Percentiles rank a stretch among this genome's conserved stretches.
These are phyloP conservation scores for Vaccinium corymbosum DNA, from an alignment of 148 eudicot genomes.

Conservation along the genomic window DNA sequence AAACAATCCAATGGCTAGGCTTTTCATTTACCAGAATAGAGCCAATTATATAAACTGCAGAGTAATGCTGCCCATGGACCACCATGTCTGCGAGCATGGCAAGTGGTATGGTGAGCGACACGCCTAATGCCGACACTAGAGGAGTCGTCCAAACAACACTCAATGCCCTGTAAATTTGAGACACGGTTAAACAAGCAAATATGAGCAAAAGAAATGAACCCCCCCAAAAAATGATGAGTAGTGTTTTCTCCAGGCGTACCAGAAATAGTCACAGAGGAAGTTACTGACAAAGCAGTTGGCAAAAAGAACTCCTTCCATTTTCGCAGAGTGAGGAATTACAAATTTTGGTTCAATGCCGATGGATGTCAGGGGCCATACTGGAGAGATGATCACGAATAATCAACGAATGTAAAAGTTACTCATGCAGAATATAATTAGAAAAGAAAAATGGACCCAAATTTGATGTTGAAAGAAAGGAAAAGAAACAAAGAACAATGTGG, in stretches of 20 bases:
- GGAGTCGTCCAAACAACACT: slow-evolving; percentile 97
- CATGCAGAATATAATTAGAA: background rate
- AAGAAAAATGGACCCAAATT: background rate
- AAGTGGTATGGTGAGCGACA: slow-evolving; percentile 90
- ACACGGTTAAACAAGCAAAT: background rate
- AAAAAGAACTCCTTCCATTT: slow-evolving; percentile 75
- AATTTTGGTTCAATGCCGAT: slow-evolving; percentile 89
- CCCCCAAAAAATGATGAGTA: background rate
- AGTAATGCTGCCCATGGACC: slow-evolving; percentile 86
- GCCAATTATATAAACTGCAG: slow-evolving; percentile 76
- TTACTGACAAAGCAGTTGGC: slow-evolving; percentile 87
- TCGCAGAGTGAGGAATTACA: slow-evolving; percentile 72
- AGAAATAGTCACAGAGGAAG: slow-evolving; percentile 83
- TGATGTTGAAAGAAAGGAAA: background rate
- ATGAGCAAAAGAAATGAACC: background rate
- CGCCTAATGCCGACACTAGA: slow-evolving; percentile 78
- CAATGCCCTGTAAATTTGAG: slow-evolving; percentile 52
- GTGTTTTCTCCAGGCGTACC: slow-evolving; percentile 39
- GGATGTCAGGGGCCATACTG: slow-evolving; percentile 86
- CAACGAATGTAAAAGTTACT: background rate
- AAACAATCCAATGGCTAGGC: background rate
- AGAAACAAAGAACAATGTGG: background rate
- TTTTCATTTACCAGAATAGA: slow-evolving; percentile 60
- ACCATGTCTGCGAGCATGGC: slow-evolving; percentile 92
- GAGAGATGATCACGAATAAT: slow-evolving; percentile 23